These are phyloP conservation scores for Arachnomyces sp. DNA, from an alignment of 2,329 filamentous ascomycete species.

Conservation along the genomic window DNA sequence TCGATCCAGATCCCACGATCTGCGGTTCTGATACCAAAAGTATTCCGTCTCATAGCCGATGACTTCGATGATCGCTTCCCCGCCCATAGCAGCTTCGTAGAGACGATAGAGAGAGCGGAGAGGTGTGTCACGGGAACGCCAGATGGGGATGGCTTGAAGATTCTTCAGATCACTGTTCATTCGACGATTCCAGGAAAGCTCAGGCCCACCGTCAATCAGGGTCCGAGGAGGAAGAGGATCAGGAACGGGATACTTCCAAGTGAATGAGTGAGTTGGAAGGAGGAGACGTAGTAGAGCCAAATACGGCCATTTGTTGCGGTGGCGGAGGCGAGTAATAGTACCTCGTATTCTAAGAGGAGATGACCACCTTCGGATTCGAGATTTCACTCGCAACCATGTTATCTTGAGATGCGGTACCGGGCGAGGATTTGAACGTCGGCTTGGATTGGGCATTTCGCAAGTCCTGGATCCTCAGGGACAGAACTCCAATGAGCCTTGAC, in stretches of 20 bases:
- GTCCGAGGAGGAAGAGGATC: constrained; percentile 3
- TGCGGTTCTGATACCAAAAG: constrained; percentile 16
- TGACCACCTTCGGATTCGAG: constrained; percentile 3
- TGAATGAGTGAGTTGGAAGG: constrained; percentile 6
- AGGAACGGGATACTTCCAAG: constrained; percentile 11
- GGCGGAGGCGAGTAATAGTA: constrained; percentile 11
- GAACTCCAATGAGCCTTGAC: too few relatives aligned
- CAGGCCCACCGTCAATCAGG: constrained; percentile 6
- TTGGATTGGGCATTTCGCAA: too few relatives aligned
- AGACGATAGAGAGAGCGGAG: constrained; percentile 20
- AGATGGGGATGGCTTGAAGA: constrained; percentile 12
- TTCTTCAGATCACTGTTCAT: constrained; percentile 8
- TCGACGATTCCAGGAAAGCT: constrained; percentile 7
- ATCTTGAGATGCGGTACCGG: constrained; percentile 5
- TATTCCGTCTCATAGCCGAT: constrained; percentile 18
- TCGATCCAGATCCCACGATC: constrained; percentile 14
- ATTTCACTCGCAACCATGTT: constrained; percentile 11
- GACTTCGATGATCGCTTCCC: constrained; percentile 5
- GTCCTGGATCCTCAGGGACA: too few relatives aligned
- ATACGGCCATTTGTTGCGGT: constrained; percentile 11
- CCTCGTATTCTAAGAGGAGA: constrained; percentile 11
- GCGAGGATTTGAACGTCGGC: too few relatives aligned
- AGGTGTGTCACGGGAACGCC: constrained; percentile 17
- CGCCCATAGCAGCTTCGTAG: constrained; percentile 14
- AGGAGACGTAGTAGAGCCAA: constrained; percentile 13